Evolutionary conservation across 129 eudicot genomes (phyloP).

Genomic region (Chrysanthemum lavandulifolium): DNA sequence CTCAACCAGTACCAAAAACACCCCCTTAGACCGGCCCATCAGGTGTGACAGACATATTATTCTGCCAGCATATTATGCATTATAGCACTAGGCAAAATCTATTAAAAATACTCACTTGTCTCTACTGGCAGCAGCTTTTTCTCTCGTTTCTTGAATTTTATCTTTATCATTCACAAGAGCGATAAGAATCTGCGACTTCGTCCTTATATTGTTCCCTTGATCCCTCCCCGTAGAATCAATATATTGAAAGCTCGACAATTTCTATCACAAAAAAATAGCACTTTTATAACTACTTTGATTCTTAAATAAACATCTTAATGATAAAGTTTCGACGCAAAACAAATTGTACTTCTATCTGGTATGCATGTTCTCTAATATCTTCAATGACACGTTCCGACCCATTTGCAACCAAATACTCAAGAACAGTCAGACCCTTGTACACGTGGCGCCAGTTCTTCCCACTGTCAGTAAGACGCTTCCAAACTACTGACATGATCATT

Average conservation of each 20-base stretch:
- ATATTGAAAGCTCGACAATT: conserved; percentile 78
- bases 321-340: conserved; percentile 11
- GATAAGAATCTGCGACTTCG: conserved; percentile 86
- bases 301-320: background rate
- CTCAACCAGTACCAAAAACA: background rate
- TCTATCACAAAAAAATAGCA: conserved; percentile 39
- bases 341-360: conserved; percentile 69
- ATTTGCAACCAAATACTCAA: conserved; percentile 92
- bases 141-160: conserved; percentile 79
- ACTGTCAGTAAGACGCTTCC: conserved; percentile 89
- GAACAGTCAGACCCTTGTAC: conserved; percentile 87
- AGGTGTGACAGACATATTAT: background rate
- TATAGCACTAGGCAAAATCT: background rate
- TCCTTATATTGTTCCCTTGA: conserved; percentile 89
- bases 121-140: conserved; percentile 84
- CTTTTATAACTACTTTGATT: background rate
- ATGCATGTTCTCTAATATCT: conserved; percentile 86
- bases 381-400: conserved; percentile 98
- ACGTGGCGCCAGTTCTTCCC: conserved; percentile 99
- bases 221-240: conserved; percentile 94
- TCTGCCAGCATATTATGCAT: background rate
- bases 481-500: conserved; percentile 83
- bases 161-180: conserved; percentile 91
- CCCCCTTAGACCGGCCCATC: background rate
- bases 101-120: conserved; percentile 61